phyloP scores from a whole-genome alignment of 2,329 filamentous ascomycete species.

The Penicillium sp. region DNA sequence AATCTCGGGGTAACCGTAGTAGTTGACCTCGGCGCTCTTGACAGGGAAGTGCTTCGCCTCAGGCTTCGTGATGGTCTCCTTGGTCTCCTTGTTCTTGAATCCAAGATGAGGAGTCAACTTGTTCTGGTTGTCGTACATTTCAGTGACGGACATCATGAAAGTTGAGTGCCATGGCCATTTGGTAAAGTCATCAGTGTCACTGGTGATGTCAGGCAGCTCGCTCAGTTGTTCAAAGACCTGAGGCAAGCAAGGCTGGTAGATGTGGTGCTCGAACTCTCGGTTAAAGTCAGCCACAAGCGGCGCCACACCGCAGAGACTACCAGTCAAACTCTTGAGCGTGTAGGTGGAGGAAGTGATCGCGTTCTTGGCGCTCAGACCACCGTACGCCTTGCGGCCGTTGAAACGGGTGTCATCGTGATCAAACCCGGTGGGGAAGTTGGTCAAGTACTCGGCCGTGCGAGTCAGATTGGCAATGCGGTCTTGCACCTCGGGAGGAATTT shows the following conservation, averaged over 20 bases:
- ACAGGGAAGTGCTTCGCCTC: slow-evolving; percentile 31
- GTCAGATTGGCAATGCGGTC: slow-evolving; percentile 31
- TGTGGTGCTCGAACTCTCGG: slow-evolving; percentile 43
- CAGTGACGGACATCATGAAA: slow-evolving; percentile 38
- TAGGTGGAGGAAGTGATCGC: slow-evolving; percentile 48
- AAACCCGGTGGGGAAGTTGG: slow-evolving; percentile 29
- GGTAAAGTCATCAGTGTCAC: slow-evolving; percentile 27
- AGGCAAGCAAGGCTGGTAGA: slow-evolving; percentile 51
- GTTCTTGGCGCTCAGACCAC: slow-evolving; percentile 46
- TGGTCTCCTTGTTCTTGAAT: slow-evolving; percentile 29
- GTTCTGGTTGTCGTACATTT: slow-evolving; percentile 33
- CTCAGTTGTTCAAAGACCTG: slow-evolving; percentile 34
- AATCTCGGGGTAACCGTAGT: slow-evolving; percentile 37
- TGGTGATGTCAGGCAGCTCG: slow-evolving; percentile 24
- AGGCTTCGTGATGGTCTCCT: slow-evolving; percentile 27
- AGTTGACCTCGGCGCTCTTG: slow-evolving; percentile 29
- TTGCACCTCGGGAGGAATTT: slow-evolving; percentile 35
- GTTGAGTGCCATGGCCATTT: slow-evolving; percentile 37
- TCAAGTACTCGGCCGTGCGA: slow-evolving; percentile 31
- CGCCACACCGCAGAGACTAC: slow-evolving; percentile 46
- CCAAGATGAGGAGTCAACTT: slow-evolving; percentile 30
- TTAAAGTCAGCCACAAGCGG: slow-evolving; percentile 49
- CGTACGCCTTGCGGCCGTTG: slow-evolving; percentile 30
- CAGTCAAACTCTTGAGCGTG: slow-evolving; percentile 48
- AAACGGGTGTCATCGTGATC: slow-evolving; percentile 22